Evolutionary conservation across 805 yeast species (phyloP), one percentile per base, ranked within the genome.

Genomic region (Candida maesae): DNA sequence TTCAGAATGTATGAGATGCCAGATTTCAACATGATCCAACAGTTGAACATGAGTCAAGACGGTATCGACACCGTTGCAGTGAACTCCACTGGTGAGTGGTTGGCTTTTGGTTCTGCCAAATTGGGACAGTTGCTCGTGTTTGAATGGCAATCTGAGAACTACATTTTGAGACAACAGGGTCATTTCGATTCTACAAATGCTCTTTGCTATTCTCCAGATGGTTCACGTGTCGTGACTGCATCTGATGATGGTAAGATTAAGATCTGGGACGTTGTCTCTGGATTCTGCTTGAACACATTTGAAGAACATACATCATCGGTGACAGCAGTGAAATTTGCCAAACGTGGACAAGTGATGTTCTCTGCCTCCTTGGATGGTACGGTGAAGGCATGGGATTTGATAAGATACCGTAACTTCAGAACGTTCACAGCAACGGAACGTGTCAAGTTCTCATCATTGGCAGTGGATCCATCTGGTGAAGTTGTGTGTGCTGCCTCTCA

Each of bases 101-200:
- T 93, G 24, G 95, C 96, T 0, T 86, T 93, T 62, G 99, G 99
- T 5, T 89, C 97, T 0, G 66, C 88, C 25, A 81, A 80, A 56
- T 63, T 86, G 21, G 99, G 99, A n/a, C 99, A 93, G 65, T 67
- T 93, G 44, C 66, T 93, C 42, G 99, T 93, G 0, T 93, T 95
- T 70, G 99, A 93, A 70, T 93, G 99, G 99, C 96, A 93, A 66
- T 85, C 95, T 5, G 99, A 93, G 61, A 86, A 96, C 0, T 93
- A 91, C 59, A 84, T 93, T 35, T 69, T 93, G 50, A 90, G 91
- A 59, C 99, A 93, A 60, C 99, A 93, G 64, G 97, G 98, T 18
- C 99, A 93, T 64, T 91, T 86, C 58, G 99, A 93, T 61, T 71
- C 96, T 0, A 77, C 89, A 61, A 91, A 88, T 56, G 73, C 88